Conservation (phyloP, 805 yeast species). For the Zygosaccharomyces bailii region DNA sequence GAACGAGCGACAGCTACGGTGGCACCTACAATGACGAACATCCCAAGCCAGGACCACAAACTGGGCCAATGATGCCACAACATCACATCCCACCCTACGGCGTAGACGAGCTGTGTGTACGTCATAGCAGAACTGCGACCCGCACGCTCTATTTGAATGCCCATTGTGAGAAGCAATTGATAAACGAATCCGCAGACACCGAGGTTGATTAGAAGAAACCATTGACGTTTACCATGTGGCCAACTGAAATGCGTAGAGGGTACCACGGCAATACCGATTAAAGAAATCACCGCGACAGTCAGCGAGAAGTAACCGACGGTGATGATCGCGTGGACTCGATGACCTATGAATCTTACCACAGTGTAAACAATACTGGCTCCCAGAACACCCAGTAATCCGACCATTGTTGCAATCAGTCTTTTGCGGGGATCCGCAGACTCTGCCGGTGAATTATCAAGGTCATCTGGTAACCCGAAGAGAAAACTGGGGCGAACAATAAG, state of each 20-base stretch:
- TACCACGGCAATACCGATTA: slow-evolving; percentile 48
- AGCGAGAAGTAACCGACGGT: slow-evolving; percentile 76
- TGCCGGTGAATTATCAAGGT: slow-evolving; percentile 19
- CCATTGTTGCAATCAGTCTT: slow-evolving; percentile 57
- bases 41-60: slow-evolving; percentile 64
- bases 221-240: slow-evolving; percentile 62
- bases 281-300: slow-evolving; percentile 53
- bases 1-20: slow-evolving; percentile 58
- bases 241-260: slow-evolving; percentile 59
- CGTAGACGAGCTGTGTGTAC: slow-evolving; percentile 75
- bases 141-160: slow-evolving; percentile 77
- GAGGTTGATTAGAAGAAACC: slow-evolving; percentile 57
- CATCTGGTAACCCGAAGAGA: slow-evolving; percentile 46
- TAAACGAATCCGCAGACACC: slow-evolving; percentile 79
- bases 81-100: slow-evolving; percentile 69
- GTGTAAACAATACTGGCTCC: slow-evolving; percentile 72
- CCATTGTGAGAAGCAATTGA: slow-evolving; percentile 77
- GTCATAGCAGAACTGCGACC: slow-evolving; percentile 70
- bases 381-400: slow-evolving; percentile 62
- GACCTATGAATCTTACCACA: slow-evolving; percentile 70
- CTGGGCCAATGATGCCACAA: slow-evolving; percentile 76
- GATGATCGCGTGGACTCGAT: slow-evolving; percentile 72
- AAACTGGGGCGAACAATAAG: slow-evolving; percentile 79
- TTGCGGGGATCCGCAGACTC: slow-evolving; percentile 53
- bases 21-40: slow-evolving; percentile 59